Evolutionary conservation across 2,329 filamentous ascomycete species (phyloP).

Genomic region (Fusarium haematococcum): DNA sequence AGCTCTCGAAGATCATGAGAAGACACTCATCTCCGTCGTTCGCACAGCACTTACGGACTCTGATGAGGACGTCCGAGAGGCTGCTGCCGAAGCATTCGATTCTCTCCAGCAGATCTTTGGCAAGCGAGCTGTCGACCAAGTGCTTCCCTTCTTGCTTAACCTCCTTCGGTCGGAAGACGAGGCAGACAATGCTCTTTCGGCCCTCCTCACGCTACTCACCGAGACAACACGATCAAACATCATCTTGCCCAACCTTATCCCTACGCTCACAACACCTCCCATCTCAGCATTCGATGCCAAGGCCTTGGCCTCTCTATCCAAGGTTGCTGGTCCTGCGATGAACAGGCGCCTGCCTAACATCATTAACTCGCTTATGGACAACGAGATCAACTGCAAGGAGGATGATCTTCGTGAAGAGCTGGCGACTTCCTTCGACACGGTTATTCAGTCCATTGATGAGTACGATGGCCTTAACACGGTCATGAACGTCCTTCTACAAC

Average conservation of each 20-base stretch:
- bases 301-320: conserved; percentile 90
- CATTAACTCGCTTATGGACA: conserved; percentile 94
- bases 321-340: conserved; percentile 92
- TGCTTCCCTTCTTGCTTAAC: conserved; percentile 90
- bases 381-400: conserved; percentile 82
- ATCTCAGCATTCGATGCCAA: conserved; percentile 96
- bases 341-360: conserved; percentile 90
- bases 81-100: conserved; percentile 97
- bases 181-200: conserved; percentile 91
- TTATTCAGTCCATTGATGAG: conserved; percentile 93
- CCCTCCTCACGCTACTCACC: conserved; percentile 91
- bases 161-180: conserved; percentile 88
- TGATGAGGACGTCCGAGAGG: conserved; percentile 90
- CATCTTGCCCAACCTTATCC: conserved; percentile 95
- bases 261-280: conserved; percentile 88
- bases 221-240: conserved; percentile 95
- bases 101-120: conserved; percentile 92
- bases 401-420: conserved; percentile 80
- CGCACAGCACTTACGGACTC: conserved; percentile 91
- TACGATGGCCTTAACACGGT: conserved; percentile 94
- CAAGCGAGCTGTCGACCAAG: conserved; percentile 94
- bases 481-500: conserved; percentile 90
- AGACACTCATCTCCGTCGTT: conserved; percentile 93
- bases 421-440: conserved; percentile 84
- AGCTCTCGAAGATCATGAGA: conserved; percentile 92